Evolutionary conservation across 1,284 basidiomycete genomes (phyloP), one percentile per base, ranked within the genome.

Genomic region (Blastosporella zonata): DNA sequence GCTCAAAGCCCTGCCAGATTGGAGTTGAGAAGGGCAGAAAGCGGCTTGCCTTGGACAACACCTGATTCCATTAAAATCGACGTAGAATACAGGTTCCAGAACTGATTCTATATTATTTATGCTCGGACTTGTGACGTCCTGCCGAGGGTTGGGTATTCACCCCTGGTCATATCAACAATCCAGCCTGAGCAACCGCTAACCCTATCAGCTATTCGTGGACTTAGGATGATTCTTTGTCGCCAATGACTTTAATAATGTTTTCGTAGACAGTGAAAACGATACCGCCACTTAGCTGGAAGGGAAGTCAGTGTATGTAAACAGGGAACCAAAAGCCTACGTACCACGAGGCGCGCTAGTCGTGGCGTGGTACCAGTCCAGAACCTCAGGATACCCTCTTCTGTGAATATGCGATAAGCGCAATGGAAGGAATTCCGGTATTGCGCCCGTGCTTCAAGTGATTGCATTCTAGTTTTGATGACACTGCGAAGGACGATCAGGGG

Each of bases 341-440:
- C 89, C 62, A 94, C 87, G 37, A 98, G 67, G 25, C 95, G 77
- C 8, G 82, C 82, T 31, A 98, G 69, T 53, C 95, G 73, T 0
- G 95, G 95, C 1, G 94, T 96, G 4, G 96, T 93, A 1, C 96
- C 96, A 18, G 90, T 91, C 96, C 96, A 99, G 69, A 99, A 97
- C 39, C 89, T 81, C 22, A 83, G 61, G 12, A 95, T 55, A 6
- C 94, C 94, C 63, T 97, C 93, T 66, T 96, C 91, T 0, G 85
- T 92, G 56, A 92, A 83, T 60, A 96, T 94, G 36, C 93, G 78
- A 63, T 94, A 94, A 3, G 84, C 92, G 63, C 95, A 98, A 63
- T 97, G 93, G 70, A 97, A 89, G 0, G 94, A 88, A 64, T 95
- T 97, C 34, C 83, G 80, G 67, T 98, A 99, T 56, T 93, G 84